phyloP scores from a whole-genome alignment of 1,284 basidiomycete genomes.

The Inonotus hispidus region DNA sequence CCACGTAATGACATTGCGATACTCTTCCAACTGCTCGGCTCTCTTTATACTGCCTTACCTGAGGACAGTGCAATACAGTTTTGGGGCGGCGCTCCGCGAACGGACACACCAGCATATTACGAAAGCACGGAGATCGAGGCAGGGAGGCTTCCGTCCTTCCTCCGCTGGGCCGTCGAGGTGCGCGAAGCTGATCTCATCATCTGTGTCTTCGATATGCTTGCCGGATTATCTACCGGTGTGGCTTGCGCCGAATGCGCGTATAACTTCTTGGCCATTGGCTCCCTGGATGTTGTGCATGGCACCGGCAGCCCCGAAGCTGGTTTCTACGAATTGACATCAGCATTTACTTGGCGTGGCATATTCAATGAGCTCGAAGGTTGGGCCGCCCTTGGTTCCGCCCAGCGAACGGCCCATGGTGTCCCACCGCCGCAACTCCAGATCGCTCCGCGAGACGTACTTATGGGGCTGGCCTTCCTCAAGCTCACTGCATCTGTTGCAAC shows the following conservation, averaged over 20 bases:
- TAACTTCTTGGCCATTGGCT: slow-evolving; percentile 74
- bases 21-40: slow-evolving; percentile 78
- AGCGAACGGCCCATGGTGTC: slow-evolving; percentile 27
- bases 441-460: slow-evolving; percentile 69
- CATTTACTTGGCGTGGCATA: slow-evolving; percentile 16
- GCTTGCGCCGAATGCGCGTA: slow-evolving; percentile 81
- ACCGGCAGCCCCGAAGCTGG: slow-evolving; percentile 29
- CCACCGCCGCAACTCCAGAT: slow-evolving; percentile 41
- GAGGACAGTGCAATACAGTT: slow-evolving; percentile 76
- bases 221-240: slow-evolving; percentile 79
- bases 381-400: slow-evolving; percentile 29
- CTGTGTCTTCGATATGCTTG: slow-evolving; percentile 84
- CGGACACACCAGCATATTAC: slow-evolving; percentile 41
- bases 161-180: slow-evolving; percentile 81
- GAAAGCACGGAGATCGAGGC: slow-evolving; percentile 52
- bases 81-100: slow-evolving; percentile 66
- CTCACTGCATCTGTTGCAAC: slow-evolving; percentile 78
- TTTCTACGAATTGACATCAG: slow-evolving; percentile 15
- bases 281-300: slow-evolving; percentile 57
- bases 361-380: slow-evolving; percentile 24
- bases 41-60: slow-evolving; percentile 71
- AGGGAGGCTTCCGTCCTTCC: slow-evolving; percentile 71
- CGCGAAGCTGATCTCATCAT: slow-evolving; percentile 69
- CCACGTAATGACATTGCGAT: slow-evolving; percentile 81
- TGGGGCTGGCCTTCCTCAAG: slow-evolving; percentile 77